phyloP scores from a whole-genome alignment of 208 protist species.

The Trypanosoma melophagium region DNA sequence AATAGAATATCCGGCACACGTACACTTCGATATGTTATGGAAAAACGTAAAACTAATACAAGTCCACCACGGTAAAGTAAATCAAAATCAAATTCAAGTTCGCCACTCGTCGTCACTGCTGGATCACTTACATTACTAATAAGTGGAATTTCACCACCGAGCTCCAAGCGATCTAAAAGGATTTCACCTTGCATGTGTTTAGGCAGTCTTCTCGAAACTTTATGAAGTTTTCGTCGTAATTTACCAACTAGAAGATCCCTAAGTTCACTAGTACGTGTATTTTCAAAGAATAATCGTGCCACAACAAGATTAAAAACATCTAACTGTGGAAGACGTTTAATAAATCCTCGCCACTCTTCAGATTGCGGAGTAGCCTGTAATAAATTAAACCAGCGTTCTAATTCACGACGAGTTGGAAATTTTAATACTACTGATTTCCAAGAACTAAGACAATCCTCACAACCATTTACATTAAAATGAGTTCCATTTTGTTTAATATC shows the following conservation, averaged over 20 bases:
- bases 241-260: constrained; percentile 64
- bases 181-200: constrained; percentile 68
- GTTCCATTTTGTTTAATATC: constrained; percentile 30
- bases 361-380: constrained; percentile 63
- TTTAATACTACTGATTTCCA: constrained; percentile 73
- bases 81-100: constrained; percentile 84
- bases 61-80: constrained; percentile 84
- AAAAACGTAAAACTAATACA: constrained; percentile 61
- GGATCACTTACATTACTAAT: constrained; percentile 68
- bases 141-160: constrained; percentile 80
- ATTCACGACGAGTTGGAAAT: constrained; percentile 70
- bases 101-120: constrained; percentile 43
- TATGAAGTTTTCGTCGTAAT: constrained; percentile 65
- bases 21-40: constrained; percentile 59
- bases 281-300: constrained; percentile 85
- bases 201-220: constrained; percentile 59
- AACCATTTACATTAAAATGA: not conserved
- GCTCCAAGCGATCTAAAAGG: constrained; percentile 51
- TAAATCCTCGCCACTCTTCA: constrained; percentile 61
- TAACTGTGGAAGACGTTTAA: constrained; percentile 54
- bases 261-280: constrained; percentile 58
- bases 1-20: constrained; percentile 76
- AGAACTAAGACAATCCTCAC: not conserved
- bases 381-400: constrained; percentile 85
- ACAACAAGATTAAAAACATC: constrained; percentile 82